Base-by-base conservation (phyloP, 2,329 filamentous ascomycete species). In the Trichothecium roseum region DNA sequence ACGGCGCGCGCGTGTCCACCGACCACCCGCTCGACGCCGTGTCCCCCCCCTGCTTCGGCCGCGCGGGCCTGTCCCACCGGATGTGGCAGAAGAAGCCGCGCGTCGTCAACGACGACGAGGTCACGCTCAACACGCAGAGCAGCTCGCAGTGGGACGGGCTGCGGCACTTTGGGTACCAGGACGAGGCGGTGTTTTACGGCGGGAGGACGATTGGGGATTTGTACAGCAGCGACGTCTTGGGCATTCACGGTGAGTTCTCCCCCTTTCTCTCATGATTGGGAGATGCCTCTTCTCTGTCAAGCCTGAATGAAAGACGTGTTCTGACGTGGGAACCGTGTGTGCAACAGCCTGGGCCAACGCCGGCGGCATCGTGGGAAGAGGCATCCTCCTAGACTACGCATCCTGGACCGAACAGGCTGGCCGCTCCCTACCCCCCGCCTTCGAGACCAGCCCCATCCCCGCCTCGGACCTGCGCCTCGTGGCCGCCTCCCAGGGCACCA, bases 331-430 rank as follows among this genome's bases (percentile, higher is more conserved):
- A 6, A 13, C 9, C 28, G 6, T 14, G 9, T 36, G 7, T 18
- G 7, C 18, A 8, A 15, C 17, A 50, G 46, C 41, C 12, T 51
- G 45, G 47, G 46, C 48, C 3, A 43, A 63, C 44, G 56, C 32
- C 2, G 66, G 57, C 3, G 64, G 66, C 26, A 59, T 73, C 6
- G 63, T 64, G 2, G 68, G 68, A 3, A 60, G 69, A 1, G 68
- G 68, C 15, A 55, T 73, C 3, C 52, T 74, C 0, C 50, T 73
- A 0, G 74, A 78, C 48, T 76, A 67, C 36, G 62, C 59, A 6
- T 47, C 57, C 2, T 72, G 62, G 56, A 24, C 10, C 6, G 20
- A 24, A 10, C 20, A 24, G 20, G 62, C 62, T 9, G 50, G 61
- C 17, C 45, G 43, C 2, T 52, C 63, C 13, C n/a, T 45, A 3